Conservation (phyloP, 805 yeast species). For the Yarrowia phangngaensis region DNA sequence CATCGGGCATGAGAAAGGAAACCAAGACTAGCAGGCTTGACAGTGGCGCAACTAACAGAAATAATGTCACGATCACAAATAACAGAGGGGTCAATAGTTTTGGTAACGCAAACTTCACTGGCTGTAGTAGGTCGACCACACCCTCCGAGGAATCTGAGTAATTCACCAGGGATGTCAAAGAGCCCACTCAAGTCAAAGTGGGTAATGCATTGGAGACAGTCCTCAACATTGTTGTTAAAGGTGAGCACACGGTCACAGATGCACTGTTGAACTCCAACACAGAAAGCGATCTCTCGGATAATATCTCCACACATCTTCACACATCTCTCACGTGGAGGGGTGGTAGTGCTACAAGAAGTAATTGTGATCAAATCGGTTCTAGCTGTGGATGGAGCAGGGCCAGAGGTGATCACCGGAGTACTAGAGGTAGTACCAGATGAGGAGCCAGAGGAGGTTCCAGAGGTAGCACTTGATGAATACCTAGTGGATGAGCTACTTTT, state of each 20-base stretch:
- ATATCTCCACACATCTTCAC: constrained; percentile 4
- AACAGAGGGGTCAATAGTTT: background rate
- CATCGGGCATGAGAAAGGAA: background rate
- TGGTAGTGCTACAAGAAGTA: constrained; percentile 5
- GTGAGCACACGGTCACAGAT: no score
- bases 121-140: no score
- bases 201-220: no score
- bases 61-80: background rate
- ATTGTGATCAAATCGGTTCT: background rate
- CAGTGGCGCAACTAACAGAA: background rate
- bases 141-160: no score
- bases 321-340: constrained; percentile 3
- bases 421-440: background rate
- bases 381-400: no score
- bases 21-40: background rate
- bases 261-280: no score
- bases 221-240: no score
- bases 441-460: background rate
- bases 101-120: no score
- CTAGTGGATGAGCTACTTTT: no score
- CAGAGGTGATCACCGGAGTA: background rate
- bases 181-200: no score
- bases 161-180: no score
- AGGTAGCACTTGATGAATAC: background rate
- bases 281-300: constrained; percentile 12